Evolutionary conservation across 495 filamentous ascomycete genomes (phyloP), one percentile per base, ranked within the genome.

Genomic region (Penicillium argentinense): DNA sequence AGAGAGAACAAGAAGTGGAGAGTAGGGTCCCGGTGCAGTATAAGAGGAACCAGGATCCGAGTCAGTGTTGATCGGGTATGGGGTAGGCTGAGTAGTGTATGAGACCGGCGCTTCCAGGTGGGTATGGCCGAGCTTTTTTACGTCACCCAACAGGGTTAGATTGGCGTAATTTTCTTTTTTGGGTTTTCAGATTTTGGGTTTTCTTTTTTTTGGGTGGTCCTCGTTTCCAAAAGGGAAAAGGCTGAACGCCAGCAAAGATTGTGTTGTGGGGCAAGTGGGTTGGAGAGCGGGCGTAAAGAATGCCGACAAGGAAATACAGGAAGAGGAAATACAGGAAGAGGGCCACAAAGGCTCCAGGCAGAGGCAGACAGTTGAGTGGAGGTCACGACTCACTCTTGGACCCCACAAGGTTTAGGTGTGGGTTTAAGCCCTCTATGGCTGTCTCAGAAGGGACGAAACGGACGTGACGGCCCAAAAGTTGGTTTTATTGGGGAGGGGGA

Each of bases 71-170:
- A 58, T 51, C 50, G 57, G 50, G 43, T 63, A 63, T 57, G 56
- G 59, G 56, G 56, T 59, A 62, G 56, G 48, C 56, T 54, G 51
- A 52, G 47, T 49, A 44, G 39, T 46, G 41, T 24, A 30, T 29
- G 29, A 43, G 43, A 40, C 49, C 44, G 30, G 39, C 32, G 52
- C n/a, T 55, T 36, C 29, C 12, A 22, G 23, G 56, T 54, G 44
- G 52, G 42, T 59, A 51, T 39, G 49, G 46, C 59, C 56, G 56
- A 60, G 56, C 55, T 51, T 56, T 57, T 57, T 62, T 59, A 62
- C 59, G 59, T 59, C 59, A 59, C 59, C 50, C 33, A 62, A 57
- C 47, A 51, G 40, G 52, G 46, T 54, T 53, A 62, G 49, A 19
- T 39, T 42, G 49, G 53, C 39, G 37, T 48, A 41, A 27, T 49